Percentiles rank a stretch among this genome's conserved stretches.
Evolutionary conservation across 257 asterid species (phyloP).

Genomic region (Eustoma russellianum): DNA sequence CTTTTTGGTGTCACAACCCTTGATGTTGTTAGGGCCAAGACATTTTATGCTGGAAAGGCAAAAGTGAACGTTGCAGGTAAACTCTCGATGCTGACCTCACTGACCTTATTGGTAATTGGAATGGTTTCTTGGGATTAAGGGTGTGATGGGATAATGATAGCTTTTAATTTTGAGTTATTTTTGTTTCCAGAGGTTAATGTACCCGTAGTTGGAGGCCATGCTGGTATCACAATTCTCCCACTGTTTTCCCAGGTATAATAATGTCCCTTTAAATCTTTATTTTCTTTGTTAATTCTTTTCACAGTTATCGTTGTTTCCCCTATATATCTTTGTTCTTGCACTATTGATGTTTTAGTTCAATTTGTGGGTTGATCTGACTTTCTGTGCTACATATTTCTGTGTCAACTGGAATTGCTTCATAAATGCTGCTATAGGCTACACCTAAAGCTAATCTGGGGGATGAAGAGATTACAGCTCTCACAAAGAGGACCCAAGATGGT

Average conservation of each 20-base stretch:
- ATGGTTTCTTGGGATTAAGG: neutral
- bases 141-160: neutral
- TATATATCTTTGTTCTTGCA: neutral
- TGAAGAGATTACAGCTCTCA: slow-evolving; percentile 64
- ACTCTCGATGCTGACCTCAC: neutral
- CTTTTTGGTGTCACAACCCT: slow-evolving; percentile 90
- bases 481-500: slow-evolving; percentile 94
- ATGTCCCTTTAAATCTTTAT: neutral
- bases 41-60: slow-evolving; percentile 83
- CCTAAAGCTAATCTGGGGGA: slow-evolving; percentile 67
- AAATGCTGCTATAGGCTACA: slow-evolving; percentile 39
- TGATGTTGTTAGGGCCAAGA: slow-evolving; percentile 93
- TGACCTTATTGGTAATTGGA: neutral
- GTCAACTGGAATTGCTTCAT: neutral
- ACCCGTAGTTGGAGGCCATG: slow-evolving; percentile 95
- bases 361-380: neutral
- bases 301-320: neutral
- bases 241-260: slow-evolving; percentile 68
- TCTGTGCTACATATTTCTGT: neutral
- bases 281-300: too few species aligned
- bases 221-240: slow-evolving; percentile 91
- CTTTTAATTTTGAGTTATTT: neutral
- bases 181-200: slow-evolving; percentile 58
- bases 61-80: slow-evolving; percentile 68
- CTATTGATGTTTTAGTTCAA: slow-evolving; percentile 1